A percentile compares a stretch with the other conserved stretches of the same genome.
phyloP scores from a whole-genome alignment of 2,329 filamentous ascomycete species.

The Paraphoma chrysanthemicola region DNA sequence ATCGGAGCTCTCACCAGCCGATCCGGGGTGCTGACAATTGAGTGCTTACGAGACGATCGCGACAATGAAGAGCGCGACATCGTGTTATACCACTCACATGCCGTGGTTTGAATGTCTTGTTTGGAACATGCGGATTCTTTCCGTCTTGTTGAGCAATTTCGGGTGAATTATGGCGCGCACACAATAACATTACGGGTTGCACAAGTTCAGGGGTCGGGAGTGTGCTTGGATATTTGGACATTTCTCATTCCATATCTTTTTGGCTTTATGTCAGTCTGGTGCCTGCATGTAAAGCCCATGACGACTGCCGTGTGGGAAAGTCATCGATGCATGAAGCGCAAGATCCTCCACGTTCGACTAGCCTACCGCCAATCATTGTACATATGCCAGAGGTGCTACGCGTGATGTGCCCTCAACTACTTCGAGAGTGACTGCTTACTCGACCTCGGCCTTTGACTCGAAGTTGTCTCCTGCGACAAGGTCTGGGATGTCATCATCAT shows the following conservation, averaged over 20 bases:
- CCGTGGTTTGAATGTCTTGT: background rate
- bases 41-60: background rate
- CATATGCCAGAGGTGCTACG: conserved; percentile 16
- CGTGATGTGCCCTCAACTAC: conserved; percentile 18
- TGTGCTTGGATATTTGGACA: conserved; percentile 30
- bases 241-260: conserved; percentile 47
- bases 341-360: conserved; percentile 29
- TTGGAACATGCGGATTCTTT: background rate
- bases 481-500: conserved; percentile 91
- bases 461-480: conserved; percentile 98
- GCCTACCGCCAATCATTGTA: conserved; percentile 28
- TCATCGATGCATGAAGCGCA: conserved; percentile 20
- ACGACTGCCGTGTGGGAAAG: conserved; percentile 29
- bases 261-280: conserved; percentile 43
- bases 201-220: background rate
- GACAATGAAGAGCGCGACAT: background rate
- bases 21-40: background rate
- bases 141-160: background rate
- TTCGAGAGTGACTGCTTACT: conserved; percentile 62
- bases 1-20: background rate
- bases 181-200: background rate
- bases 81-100: background rate
- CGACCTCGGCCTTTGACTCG: conserved; percentile 84
- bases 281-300: conserved; percentile 39
- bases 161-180: no score